Base-by-base conservation (phyloP, 2,329 filamentous ascomycete species). In the Penicillium occitanis region DNA sequence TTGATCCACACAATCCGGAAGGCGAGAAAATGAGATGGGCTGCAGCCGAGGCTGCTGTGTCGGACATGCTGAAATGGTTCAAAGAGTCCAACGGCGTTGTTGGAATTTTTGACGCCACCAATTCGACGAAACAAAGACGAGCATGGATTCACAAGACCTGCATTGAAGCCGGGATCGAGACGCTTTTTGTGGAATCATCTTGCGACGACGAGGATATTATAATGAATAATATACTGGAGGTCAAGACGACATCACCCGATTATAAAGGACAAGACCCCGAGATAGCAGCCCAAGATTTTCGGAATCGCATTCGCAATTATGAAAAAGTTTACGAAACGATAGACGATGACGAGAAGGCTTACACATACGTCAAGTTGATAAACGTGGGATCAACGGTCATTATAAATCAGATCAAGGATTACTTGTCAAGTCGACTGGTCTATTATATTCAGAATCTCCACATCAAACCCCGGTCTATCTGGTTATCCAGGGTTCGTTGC, bases 391-490 rank as follows among this genome's bases (percentile, higher is more conserved):
- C 92, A 71, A 92, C 96, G 75, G 93, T 98, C 75, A 95, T 98
- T 74, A 98, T 99, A 86, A 99, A 98, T 81, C 90, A 91, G 75
- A 97, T 99, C 74, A 90, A 93, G 76, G 95, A 99, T 79, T 99
- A 99, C 75, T 85, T 99, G 33, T 95, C 97, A 77, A 97, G 92
- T 77, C 90, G 95, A 66, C 90, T 99, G 53, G 94, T 99, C 55
- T 99, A 99, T 80, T 99, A 97, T 77, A 87, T 98, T 66, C 97
- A 98, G 89, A 99, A 98, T 77, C 85, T 99, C 46, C 95, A 99
- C 80, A 99, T 99, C 78, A 94, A 94, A 70, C 94, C 94, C 19
- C 88, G 95, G 65, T 96, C 93, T 3, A 96, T 99, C 70, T 99
- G 95, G 95, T 82, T 99, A 61, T 98, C 95, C 71, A 86, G 95